Evolutionary conservation across 208 protist species (phyloP).

Genomic region (Trichomonas tenax): DNA sequence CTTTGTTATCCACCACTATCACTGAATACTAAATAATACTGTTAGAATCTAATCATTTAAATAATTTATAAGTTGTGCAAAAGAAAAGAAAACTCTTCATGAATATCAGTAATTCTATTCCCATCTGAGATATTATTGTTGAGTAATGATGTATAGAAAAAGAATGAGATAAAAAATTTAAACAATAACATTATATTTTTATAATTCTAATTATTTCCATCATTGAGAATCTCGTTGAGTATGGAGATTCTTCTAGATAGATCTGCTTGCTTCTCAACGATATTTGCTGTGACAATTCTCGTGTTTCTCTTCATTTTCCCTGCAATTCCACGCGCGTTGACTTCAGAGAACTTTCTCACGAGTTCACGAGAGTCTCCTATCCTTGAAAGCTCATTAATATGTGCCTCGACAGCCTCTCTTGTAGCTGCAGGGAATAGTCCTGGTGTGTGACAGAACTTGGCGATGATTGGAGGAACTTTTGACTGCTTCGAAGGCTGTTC

Average conservation of each 20-base stretch:
- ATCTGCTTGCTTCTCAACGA: not conserved
- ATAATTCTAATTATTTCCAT: not conserved
- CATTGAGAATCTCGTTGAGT: not conserved
- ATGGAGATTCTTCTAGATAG: not conserved
- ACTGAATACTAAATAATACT: not conserved
- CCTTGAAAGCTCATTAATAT: not conserved
- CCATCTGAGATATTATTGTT: too few species aligned
- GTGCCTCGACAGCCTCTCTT: not conserved
- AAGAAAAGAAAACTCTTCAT: too few species aligned
- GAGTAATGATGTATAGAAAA: too few species aligned
- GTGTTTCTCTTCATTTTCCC: not conserved
- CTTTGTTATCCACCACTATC: not conserved
- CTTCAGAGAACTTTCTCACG: not conserved
- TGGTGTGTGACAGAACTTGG: not conserved
- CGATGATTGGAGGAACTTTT: not conserved
- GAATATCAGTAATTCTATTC: too few species aligned
- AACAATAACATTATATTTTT: too few species aligned
- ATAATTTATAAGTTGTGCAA: too few species aligned
- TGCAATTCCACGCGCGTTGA: not conserved
- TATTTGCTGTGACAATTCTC: not conserved
- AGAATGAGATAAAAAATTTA: too few species aligned
- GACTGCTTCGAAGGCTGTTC: not conserved
- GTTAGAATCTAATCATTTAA: too few species aligned
- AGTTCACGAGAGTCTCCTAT: not conserved
- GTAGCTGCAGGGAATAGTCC: not conserved